phyloP scores from a whole-genome alignment of 768 basidiomycete species.

The Auriculariales sp. region DNA sequence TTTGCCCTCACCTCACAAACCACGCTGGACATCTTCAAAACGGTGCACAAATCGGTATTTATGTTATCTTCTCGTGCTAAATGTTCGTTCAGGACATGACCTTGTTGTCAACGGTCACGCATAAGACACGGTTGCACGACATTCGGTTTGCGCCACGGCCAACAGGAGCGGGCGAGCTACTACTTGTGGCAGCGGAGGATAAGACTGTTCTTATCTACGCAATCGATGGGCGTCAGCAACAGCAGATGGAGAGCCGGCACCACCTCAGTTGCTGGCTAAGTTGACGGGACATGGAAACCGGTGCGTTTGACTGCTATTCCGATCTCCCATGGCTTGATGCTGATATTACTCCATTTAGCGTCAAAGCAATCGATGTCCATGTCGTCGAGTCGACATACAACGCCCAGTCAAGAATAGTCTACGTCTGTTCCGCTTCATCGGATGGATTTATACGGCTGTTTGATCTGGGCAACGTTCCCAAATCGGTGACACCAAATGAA shows the following conservation, averaged over 20 bases:
- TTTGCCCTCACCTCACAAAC: conserved; percentile 71
- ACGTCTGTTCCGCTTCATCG: conserved; percentile 67
- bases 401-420: conserved; percentile 27
- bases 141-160: conserved; percentile 57
- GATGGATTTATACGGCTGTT: conserved; percentile 77
- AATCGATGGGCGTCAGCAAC: conserved; percentile 32
- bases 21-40: conserved; percentile 70
- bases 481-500: conserved; percentile 9
- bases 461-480: conserved; percentile 43
- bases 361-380: neutral
- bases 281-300: conserved; percentile 77
- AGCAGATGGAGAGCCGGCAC: conserved; percentile 10
- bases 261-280: conserved; percentile 50
- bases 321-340: neutral
- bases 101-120: conserved; percentile 54
- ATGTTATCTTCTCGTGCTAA: neutral
- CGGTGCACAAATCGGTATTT: conserved; percentile 28
- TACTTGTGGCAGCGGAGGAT: conserved; percentile 82
- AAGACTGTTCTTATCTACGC: conserved; percentile 73
- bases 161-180: conserved; percentile 42
- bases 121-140: conserved; percentile 76
- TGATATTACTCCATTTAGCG: neutral
- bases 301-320: conserved; percentile 29
- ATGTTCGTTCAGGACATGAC: conserved; percentile 50
- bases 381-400: conserved; percentile 12